Evolutionary conservation across 2,329 filamentous ascomycete genomes (phyloP).

Genomic region (Beauveria rudraprayagi): DNA sequence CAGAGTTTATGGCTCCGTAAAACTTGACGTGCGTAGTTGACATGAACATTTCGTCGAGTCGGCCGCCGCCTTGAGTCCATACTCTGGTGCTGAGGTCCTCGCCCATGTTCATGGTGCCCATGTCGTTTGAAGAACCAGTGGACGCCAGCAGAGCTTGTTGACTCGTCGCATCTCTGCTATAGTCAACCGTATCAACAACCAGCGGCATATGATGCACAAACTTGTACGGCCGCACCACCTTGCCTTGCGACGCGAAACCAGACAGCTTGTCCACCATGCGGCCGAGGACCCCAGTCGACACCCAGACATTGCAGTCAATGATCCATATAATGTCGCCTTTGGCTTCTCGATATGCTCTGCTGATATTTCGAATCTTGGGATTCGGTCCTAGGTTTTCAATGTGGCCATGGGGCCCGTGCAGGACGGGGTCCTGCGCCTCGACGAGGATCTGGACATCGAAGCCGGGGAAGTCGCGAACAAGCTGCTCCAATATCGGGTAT

Average conservation of each 20-base stretch:
- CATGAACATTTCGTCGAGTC: conserved; percentile 92
- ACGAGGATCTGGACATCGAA: conserved; percentile 67
- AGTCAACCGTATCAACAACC: conserved; percentile 61
- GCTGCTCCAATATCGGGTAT: conserved; percentile 60
- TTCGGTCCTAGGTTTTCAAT: conserved; percentile 72
- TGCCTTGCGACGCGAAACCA: conserved; percentile 50
- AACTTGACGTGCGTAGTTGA: conserved; percentile 92
- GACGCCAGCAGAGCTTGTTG: conserved; percentile 26
- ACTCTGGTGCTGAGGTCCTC: conserved; percentile 21
- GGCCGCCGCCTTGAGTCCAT: conserved; percentile 55
- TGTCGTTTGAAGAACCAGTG: conserved; percentile 21
- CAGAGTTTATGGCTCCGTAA: conserved; percentile 93
- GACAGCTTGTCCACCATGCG: conserved; percentile 84
- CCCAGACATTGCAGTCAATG: conserved; percentile 94
- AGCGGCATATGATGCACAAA: conserved; percentile 93
- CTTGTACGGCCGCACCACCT: conserved; percentile 59
- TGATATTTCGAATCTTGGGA: conserved; percentile 97
- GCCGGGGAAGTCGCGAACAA: conserved; percentile 65
- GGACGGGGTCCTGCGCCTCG: conserved; percentile 70
- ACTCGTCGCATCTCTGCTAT: conserved; percentile 15
- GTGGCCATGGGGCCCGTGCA: conserved; percentile 47
- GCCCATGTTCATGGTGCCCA: conserved; percentile 5
- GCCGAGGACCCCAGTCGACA: conserved; percentile 67
- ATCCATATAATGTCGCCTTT: conserved; percentile 88
- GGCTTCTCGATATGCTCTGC: conserved; percentile 82